Evolutionary conservation across 2,329 filamentous ascomycete genomes (phyloP).

Genomic region (Bipolaris gigantea): DNA sequence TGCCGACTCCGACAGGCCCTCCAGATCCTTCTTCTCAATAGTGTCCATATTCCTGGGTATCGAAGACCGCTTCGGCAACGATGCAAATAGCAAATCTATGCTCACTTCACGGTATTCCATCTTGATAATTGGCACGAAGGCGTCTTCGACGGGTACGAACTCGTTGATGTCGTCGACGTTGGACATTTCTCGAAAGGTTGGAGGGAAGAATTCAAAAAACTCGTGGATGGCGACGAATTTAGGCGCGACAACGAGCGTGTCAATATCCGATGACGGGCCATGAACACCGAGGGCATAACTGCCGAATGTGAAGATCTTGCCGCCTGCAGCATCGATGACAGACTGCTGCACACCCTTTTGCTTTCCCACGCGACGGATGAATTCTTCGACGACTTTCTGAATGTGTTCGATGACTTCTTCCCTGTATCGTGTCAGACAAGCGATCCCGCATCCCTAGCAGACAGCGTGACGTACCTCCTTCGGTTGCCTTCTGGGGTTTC

Average conservation of each 20-base stretch:
- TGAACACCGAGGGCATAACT: constrained; percentile 94
- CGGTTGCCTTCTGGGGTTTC: constrained; percentile 81
- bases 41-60: constrained; percentile 66
- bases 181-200: constrained; percentile 74
- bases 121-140: constrained; percentile 96
- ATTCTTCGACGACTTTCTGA: constrained; percentile 79
- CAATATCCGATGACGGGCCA: constrained; percentile 93
- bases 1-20: constrained; percentile 83
- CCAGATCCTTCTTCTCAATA: constrained; percentile 80
- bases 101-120: constrained; percentile 88
- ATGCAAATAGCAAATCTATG: constrained; percentile 81
- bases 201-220: constrained; percentile 90
- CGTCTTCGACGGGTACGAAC: constrained; percentile 81
- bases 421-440: constrained; percentile 50
- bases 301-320: constrained; percentile 93
- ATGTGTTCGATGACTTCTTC: constrained; percentile 74
- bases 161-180: constrained; percentile 79
- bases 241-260: constrained; percentile 89
- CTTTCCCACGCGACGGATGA: constrained; percentile 78
- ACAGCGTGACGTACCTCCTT: constrained; percentile 66
- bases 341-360: constrained; percentile 73
- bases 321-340: constrained; percentile 80
- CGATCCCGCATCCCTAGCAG: neutral
- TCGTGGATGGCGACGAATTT: constrained; percentile 86
- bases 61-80: constrained; percentile 45